Evolutionary conservation across 768 basidiomycete genomes (phyloP).

Genomic region (Mycena sanguinolenta): DNA sequence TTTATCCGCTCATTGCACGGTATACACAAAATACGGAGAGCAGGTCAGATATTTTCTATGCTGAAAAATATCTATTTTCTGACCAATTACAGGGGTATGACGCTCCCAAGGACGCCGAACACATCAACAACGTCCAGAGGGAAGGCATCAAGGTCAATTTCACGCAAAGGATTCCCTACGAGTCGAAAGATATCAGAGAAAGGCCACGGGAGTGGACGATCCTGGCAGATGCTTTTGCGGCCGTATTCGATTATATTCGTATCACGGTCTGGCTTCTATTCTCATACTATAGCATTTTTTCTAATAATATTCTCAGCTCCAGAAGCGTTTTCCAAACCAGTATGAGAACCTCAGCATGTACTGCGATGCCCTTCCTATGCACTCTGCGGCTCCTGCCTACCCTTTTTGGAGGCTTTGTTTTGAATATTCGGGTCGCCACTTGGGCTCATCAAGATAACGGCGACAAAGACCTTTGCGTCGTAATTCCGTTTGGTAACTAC

Average conservation of each 20-base stretch:
- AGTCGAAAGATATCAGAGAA: constrained; percentile 10
- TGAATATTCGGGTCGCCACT: constrained; percentile 42
- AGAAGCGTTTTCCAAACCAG: constrained; percentile 39
- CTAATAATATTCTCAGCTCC: constrained; percentile 30
- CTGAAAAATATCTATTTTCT: too few species aligned
- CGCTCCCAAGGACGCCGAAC: too few species aligned
- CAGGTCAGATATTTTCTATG: too few species aligned
- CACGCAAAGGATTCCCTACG: constrained; percentile 3
- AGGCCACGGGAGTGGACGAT: neutral
- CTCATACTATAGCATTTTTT: neutral
- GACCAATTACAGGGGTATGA: too few species aligned
- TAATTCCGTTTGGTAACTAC: constrained; percentile 34
- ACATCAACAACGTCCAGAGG: neutral
- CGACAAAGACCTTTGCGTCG: constrained; percentile 42
- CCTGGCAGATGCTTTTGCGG: constrained; percentile 18
- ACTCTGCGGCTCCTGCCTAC: constrained; percentile 13
- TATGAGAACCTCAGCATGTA: constrained; percentile 37
- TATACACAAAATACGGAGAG: too few species aligned
- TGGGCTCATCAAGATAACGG: constrained; percentile 39
- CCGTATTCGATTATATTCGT: neutral
- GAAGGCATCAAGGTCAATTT: constrained; percentile 9
- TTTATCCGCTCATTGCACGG: too few species aligned
- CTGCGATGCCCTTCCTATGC: constrained; percentile 37
- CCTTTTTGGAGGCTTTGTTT: constrained; percentile 45
- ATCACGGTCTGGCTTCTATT: constrained; percentile 14